A percentile compares a stretch with the other conserved stretches of the same genome.
Evolutionary conservation across 2,329 filamentous ascomycete genomes (phyloP).

Genomic region (Xylariaceae sp.): DNA sequence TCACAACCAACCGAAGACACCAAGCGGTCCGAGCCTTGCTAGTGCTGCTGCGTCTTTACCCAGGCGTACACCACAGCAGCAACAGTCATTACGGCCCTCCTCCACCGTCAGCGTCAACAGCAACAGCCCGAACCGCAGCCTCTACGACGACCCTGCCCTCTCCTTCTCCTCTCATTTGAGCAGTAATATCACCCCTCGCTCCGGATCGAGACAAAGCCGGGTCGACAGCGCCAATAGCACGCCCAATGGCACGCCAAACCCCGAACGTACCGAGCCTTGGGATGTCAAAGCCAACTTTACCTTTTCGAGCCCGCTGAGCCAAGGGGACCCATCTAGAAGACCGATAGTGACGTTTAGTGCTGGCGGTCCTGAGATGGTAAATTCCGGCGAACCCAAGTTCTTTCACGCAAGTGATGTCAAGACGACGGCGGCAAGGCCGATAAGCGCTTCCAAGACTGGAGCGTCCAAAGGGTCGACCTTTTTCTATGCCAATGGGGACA

Average conservation of each 20-base stretch:
- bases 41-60: constrained; percentile 38
- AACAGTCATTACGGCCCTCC: constrained; percentile 11
- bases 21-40: constrained; percentile 21
- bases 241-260: constrained; percentile 54
- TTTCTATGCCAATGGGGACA: constrained; percentile 50
- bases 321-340: constrained; percentile 27
- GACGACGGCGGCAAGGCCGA: constrained; percentile 35
- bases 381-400: constrained; percentile 60
- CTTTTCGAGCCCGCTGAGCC: constrained; percentile 30
- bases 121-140: constrained; percentile 14
- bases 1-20: constrained; percentile 19
- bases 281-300: constrained; percentile 35
- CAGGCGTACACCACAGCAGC: constrained; percentile 24
- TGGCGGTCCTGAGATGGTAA: constrained; percentile 30
- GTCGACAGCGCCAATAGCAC: constrained; percentile 64
- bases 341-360: constrained; percentile 38
- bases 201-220: constrained; percentile 65
- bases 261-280: constrained; percentile 40
- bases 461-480: constrained; percentile 43
- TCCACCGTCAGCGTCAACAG: constrained; percentile 28
- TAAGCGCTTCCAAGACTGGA: constrained; percentile 20
- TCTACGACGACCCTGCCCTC: constrained; percentile 43
- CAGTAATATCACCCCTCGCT: constrained; percentile 72
- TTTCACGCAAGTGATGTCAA: constrained; percentile 84
- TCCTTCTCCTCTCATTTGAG: constrained; percentile 51